Evolutionary conservation across 257 asterid genomes (phyloP).

Genomic region (Craterostigma plantagineum): DNA sequence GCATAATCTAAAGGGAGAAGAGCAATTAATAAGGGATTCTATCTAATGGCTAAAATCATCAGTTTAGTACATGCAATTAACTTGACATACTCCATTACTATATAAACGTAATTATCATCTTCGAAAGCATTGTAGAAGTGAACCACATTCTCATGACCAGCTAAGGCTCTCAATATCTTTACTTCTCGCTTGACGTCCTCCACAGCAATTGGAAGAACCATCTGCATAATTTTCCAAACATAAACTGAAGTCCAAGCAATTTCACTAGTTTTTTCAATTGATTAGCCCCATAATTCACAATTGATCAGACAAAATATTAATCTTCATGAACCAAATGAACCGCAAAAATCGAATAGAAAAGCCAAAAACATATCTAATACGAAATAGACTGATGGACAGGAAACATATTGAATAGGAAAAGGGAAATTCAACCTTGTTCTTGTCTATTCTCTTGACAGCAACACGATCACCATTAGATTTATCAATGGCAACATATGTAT

Average conservation of each 20-base stretch:
- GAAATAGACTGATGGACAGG: too few species aligned
- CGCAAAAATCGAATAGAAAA: too few species aligned
- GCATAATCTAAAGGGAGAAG: constrained; percentile 42
- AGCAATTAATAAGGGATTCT: constrained; percentile 2
- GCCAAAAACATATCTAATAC: too few species aligned
- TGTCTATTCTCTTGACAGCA: constrained; percentile 91
- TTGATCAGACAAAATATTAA: too few species aligned
- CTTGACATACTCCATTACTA: constrained; percentile 89
- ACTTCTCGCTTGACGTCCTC: constrained; percentile 99
- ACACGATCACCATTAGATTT: constrained; percentile 87
- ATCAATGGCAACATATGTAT: constrained; percentile 82
- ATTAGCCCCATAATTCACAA: too few species aligned
- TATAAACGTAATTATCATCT: constrained; percentile 73
- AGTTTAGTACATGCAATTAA: constrained; percentile 2
- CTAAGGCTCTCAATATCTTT: constrained; percentile 81
- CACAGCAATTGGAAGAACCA: constrained; percentile 94
- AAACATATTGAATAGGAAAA: too few species aligned
- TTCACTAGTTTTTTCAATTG: too few species aligned
- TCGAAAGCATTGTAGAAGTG: constrained; percentile 87
- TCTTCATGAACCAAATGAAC: too few species aligned
- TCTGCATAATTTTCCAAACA: constrained; percentile 20
- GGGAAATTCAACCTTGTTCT: constrained; percentile 45
- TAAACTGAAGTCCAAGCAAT: not conserved
- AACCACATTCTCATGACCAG: constrained; percentile 96
- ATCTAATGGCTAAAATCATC: constrained; percentile 2